Base-by-base conservation (phyloP, 164 flowering plant genomes). In the Dillenia suffruticosa region DNA sequence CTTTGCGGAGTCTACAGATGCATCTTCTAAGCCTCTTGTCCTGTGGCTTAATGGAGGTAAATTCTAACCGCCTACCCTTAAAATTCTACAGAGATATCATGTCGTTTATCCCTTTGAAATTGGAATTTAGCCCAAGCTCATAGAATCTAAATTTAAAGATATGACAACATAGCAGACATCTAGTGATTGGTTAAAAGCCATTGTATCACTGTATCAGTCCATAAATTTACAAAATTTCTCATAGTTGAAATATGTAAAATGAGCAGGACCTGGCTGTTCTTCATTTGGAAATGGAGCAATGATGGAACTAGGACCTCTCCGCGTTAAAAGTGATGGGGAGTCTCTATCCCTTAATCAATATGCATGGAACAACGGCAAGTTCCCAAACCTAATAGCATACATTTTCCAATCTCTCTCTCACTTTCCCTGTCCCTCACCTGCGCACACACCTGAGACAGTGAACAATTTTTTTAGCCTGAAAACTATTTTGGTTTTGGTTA, bases 191-290 rank as follows among this genome's bases (percentile, higher is more conserved):
- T 32, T 32, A 32, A 32, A 32, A 32, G 7, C 6, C 40, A 32
- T 32, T 32, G 6, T 32, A 32, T 32, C 40, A 4, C 40, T 0
- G 40, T 0, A 32, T 0, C 7, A 1, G 22, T 6, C 7, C 0
- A 32, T 4, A 5, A 6, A 32, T 32, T 32, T 32, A 4, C 7
- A 32, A 32, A 32, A 32, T 32, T 32, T 32, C 13, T 19, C n/a
- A 12, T n/a, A 0, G 17, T 51, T 12, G 9, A 32, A 19, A 51
- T 51, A 1, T 9, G 54, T 10, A 46, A 15, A 15, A 15, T 43
- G 13, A 4, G 54, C 68, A 77, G 81, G 78, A 7, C 81, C 81
- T 24, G 78, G 81, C 12, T 78, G 81, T 45, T 78, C 78, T 12
- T 78, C 78, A 16, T 9, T 78, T 14, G 81, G 76, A 14, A 12